These are phyloP conservation scores for Sarcodon sp. DNA, from an alignment of 768 basidiomycete genomes.

Conservation along the genomic window DNA sequence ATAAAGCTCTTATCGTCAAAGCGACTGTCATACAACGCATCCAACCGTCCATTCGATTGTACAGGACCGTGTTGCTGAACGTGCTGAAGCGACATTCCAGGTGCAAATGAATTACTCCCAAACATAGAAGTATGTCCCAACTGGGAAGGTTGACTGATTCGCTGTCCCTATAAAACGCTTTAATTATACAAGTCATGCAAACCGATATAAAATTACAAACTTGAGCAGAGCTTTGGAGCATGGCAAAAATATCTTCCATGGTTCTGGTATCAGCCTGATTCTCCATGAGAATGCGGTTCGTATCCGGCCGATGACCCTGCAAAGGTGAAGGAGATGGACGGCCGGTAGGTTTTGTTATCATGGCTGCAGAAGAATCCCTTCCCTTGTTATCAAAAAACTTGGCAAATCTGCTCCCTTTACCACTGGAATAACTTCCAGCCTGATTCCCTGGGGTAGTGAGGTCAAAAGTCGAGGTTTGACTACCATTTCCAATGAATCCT, in stretches of 20 bases:
- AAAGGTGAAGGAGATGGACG: conserved; percentile 33
- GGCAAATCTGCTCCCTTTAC: conserved; percentile 74
- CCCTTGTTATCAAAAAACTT: conserved; percentile 78
- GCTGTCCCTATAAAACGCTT: conserved; percentile 10
- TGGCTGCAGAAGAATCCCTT: conserved; percentile 25
- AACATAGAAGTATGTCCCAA: background rate
- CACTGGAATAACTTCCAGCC: conserved; percentile 33
- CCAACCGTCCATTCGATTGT: conserved; percentile 37
- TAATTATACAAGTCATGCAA: conserved; percentile 2
- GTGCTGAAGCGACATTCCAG: conserved; percentile 4
- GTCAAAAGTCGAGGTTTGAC: background rate
- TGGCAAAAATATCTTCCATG: conserved; percentile 73
- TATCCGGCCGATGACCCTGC: conserved; percentile 34
- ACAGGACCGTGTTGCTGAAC: conserved; percentile 25
- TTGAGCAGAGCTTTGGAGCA: conserved; percentile 65
- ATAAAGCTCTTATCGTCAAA: conserved; percentile 68
- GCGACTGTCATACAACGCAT: conserved; percentile 61
- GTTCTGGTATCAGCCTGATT: conserved; percentile 36
- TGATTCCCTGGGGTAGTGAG: conserved; percentile 2
- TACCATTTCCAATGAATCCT: conserved; percentile 5
- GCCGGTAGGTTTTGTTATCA: conserved; percentile 18
- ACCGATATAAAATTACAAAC: conserved; percentile 38
- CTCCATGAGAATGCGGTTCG: conserved; percentile 8
- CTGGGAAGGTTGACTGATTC: background rate
- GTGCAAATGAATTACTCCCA: conserved; percentile 11